Conservation (phyloP, 2,329 filamentous ascomycete genomes). For the Cladosporium velox region DNA sequence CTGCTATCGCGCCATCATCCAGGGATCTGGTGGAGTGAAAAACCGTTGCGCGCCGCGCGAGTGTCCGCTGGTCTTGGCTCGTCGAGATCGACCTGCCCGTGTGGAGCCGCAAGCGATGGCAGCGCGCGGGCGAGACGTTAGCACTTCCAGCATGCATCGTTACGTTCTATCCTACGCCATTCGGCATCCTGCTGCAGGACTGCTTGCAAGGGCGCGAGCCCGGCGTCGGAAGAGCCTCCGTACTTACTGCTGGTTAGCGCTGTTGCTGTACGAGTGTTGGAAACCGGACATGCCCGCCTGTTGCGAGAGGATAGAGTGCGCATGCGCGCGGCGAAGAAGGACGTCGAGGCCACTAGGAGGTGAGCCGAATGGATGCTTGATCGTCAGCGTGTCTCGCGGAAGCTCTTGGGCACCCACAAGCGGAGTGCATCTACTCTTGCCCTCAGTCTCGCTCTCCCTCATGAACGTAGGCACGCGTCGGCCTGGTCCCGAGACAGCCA, state of each 20-base stretch:
- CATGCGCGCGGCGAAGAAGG: conserved; percentile 8
- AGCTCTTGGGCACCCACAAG: background rate
- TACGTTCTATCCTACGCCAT: conserved; percentile 7
- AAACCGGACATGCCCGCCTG: conserved; percentile 14
- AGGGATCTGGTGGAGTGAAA: conserved; percentile 8
- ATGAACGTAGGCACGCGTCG: background rate
- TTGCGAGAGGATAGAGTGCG: conserved; percentile 3
- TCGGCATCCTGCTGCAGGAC: background rate
- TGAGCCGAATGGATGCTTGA: background rate
- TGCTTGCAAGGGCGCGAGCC: background rate
- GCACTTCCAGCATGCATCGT: background rate
- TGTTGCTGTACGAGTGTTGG: background rate
- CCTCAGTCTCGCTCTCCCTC: too few species aligned
- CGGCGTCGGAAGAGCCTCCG: conserved; percentile 3
- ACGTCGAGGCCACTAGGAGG: conserved; percentile 11
- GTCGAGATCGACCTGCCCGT: conserved; percentile 15
- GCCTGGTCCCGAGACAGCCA: background rate
- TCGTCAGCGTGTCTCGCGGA: conserved; percentile 8
- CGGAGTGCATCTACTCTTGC: background rate
- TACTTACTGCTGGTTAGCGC: background rate
- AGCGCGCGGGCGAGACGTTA: conserved; percentile 7
- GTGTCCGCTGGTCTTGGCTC: conserved; percentile 6
- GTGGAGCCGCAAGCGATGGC: conserved; percentile 15
- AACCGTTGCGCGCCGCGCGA: conserved; percentile 20
- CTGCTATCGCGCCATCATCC: conserved; percentile 14